Evolutionary conservation across 2,329 filamentous ascomycete genomes (phyloP).

Genomic region (Beauveria bassiana): DNA sequence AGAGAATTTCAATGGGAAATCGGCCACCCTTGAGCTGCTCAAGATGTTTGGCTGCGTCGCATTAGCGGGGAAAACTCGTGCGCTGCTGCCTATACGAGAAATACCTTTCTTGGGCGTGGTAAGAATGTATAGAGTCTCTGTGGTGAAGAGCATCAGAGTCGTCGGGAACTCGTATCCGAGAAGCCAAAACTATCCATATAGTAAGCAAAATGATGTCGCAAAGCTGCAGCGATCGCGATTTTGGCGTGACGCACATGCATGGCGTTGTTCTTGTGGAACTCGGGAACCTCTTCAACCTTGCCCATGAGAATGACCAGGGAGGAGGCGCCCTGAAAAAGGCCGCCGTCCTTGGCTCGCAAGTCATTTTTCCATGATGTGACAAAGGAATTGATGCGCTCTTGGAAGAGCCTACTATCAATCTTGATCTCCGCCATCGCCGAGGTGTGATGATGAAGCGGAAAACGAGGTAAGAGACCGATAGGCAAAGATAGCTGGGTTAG

Average conservation of each 20-base stretch:
- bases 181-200: conserved; percentile 73
- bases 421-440: conserved; percentile 71
- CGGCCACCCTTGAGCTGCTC: conserved; percentile 88
- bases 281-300: conserved; percentile 81
- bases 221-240: conserved; percentile 1
- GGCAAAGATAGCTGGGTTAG: conserved; percentile 18
- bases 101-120: conserved; percentile 96
- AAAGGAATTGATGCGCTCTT: conserved; percentile 83
- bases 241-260: conserved; percentile 48
- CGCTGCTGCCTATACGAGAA: background rate
- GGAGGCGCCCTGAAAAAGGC: conserved; percentile 74
- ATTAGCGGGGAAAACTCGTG: conserved; percentile 23
- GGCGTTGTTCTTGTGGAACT: conserved; percentile 93
- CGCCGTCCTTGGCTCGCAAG: conserved; percentile 76
- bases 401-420: conserved; percentile 90
- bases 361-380: conserved; percentile 93
- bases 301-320: conserved; percentile 90
- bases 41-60: conserved; percentile 70
- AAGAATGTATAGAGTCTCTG: conserved; percentile 81
- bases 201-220: background rate
- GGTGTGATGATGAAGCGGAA: conserved; percentile 23
- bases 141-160: conserved; percentile 85
- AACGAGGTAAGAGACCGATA: conserved; percentile 18
- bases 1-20: conserved; percentile 83
- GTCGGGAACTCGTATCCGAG: conserved; percentile 98